Evolutionary conservation across 495 filamentous ascomycete genomes (phyloP).

Genomic region (Zalerion maritima): DNA sequence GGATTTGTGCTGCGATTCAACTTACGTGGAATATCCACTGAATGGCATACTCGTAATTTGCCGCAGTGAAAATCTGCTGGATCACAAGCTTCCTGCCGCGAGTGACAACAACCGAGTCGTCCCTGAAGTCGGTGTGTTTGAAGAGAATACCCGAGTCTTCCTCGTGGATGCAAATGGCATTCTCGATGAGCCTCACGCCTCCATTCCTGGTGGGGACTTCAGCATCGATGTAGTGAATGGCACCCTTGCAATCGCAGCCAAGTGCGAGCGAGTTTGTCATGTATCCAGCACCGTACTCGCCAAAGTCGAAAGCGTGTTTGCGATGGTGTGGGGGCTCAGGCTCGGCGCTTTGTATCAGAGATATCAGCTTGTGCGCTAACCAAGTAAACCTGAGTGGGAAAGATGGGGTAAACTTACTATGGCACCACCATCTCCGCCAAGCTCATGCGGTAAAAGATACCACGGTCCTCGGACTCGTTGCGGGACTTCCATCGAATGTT

Average conservation of each 20-base stretch:
- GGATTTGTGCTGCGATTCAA: no score
- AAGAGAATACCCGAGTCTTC: conserved; percentile 88
- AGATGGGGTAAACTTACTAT: conserved; percentile 32
- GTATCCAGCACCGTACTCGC: conserved; percentile 88
- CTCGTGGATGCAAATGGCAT: conserved; percentile 95
- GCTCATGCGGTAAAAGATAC: conserved; percentile 83
- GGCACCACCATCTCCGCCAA: conserved; percentile 95
- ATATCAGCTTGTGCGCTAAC: conserved; percentile 1
- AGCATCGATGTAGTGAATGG: conserved; percentile 79
- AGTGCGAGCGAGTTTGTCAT: conserved; percentile 87
- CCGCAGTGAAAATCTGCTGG: conserved; percentile 89
- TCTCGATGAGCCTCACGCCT: conserved; percentile 66
- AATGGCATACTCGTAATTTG: conserved; percentile 94
- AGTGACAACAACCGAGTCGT: conserved; percentile 74
- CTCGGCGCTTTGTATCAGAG: conserved; percentile 47
- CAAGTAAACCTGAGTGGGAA: not conserved
- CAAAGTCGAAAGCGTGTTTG: conserved; percentile 89
- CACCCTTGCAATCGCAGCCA: conserved; percentile 91
- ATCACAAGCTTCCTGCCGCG: conserved; percentile 78
- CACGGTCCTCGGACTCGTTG: no score
- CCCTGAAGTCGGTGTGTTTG: conserved; percentile 94
- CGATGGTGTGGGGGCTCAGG: conserved; percentile 85
- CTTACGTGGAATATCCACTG: conserved; percentile 75
- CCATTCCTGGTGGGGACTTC: conserved; percentile 75
- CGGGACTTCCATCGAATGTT: conserved; percentile 85